Conservation (phyloP, 129 eudicot genomes). For the Sambucus nigra region DNA sequence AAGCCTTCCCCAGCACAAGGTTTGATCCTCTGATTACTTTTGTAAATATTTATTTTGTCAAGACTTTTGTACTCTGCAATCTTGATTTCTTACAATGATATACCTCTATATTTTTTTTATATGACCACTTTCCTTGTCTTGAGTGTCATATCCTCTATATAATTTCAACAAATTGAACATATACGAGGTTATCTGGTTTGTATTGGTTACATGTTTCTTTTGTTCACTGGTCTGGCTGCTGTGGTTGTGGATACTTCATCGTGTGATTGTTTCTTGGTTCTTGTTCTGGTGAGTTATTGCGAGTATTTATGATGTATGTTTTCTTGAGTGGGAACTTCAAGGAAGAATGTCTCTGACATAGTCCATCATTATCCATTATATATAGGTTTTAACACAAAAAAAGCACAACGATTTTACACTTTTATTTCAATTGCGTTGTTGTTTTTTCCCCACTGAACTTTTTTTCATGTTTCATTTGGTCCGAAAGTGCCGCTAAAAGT, state of each 20-base stretch:
- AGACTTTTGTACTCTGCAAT: constrained; percentile 10
- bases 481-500: no score
- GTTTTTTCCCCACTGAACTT: no score
- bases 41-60: constrained; percentile 23
- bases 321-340: no score
- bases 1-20: constrained; percentile 73
- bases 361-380: no score
- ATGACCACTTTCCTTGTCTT: background rate
- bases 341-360: no score
- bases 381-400: no score
- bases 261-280: background rate
- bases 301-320: no score
- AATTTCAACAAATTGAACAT: constrained; percentile 4
- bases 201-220: background rate
- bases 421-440: no score
- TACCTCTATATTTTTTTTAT: no score
- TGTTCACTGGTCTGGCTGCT: background rate
- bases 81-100: background rate
- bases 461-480: no score
- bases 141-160: background rate
- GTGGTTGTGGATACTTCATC: background rate
- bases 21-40: constrained; percentile 40
- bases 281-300: no score
- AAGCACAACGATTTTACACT: no score
- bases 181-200: background rate